phyloP scores from a whole-genome alignment of 768 basidiomycete genomes.

The Suillus tomentosus region DNA sequence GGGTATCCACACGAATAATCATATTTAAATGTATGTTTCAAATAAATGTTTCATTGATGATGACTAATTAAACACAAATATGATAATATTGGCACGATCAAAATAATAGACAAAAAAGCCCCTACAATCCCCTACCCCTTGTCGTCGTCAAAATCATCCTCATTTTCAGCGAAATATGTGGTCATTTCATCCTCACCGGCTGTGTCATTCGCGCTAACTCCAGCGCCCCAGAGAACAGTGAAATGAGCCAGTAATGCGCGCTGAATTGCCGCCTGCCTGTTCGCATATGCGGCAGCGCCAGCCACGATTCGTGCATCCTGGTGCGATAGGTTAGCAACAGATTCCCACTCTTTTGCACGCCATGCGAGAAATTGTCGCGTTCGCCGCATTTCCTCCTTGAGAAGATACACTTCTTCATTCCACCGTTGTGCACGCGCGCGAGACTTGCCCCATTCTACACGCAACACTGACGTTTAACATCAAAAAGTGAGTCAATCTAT shows the following conservation, averaged over 20 bases:
- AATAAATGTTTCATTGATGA: no score
- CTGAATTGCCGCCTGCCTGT: conserved; percentile 12
- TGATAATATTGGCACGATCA: no score
- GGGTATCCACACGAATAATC: no score
- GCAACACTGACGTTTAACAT: conserved; percentile 14
- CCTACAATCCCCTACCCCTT: no score
- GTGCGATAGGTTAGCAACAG: not conserved
- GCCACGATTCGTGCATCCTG: not conserved
- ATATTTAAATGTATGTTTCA: no score
- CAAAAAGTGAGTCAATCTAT: not conserved
- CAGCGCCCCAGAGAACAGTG: not conserved
- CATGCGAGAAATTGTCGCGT: conserved; percentile 17
- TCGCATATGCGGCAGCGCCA: conserved; percentile 15
- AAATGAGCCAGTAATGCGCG: not conserved
- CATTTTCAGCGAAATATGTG: no score
- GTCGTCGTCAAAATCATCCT: no score
- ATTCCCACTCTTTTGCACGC: no score
- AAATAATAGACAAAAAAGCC: no score
- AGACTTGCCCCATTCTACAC: conserved; percentile 29
- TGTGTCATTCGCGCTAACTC: no score
- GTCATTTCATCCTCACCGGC: no score
- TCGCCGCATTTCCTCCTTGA: conserved; percentile 34
- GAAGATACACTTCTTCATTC: conserved; percentile 27
- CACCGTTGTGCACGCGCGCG: conserved; percentile 24
- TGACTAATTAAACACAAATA: no score